Evolutionary conservation across 225 moss, liverwort and hornwort genomes (phyloP).

Genomic region (Polytrichum formosum): DNA sequence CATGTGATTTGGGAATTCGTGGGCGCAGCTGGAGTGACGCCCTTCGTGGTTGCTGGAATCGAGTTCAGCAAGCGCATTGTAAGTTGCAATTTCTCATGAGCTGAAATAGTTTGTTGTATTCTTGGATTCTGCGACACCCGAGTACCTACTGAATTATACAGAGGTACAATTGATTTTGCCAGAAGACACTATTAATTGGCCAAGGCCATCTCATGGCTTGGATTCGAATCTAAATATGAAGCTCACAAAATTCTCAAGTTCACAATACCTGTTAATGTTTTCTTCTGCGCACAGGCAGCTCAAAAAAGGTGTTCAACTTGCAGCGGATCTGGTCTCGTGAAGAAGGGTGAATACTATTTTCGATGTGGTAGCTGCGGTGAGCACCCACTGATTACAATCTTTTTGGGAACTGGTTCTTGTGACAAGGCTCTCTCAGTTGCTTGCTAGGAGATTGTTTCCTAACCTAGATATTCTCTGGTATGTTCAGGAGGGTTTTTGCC

Average conservation of each 20-base stretch:
- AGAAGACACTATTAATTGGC: no score
- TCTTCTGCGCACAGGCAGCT: slow-evolving; percentile 41
- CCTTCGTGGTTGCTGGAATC: slow-evolving; percentile 84
- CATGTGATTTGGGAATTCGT: no score
- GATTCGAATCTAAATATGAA: neutral
- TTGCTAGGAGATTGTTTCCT: neutral
- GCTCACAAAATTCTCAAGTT: no score
- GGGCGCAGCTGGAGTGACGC: slow-evolving; percentile 80
- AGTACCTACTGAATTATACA: no score
- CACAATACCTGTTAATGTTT: no score
- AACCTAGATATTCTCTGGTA: neutral
- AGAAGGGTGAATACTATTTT: slow-evolving; percentile 61
- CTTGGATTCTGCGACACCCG: neutral
- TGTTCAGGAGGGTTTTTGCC: slow-evolving; percentile 13
- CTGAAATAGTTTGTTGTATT: neutral
- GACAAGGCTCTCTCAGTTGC: no score
- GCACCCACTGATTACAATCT: neutral
- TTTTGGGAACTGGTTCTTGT: no score
- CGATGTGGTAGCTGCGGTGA: slow-evolving; percentile 87
- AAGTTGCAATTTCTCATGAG: slow-evolving; percentile 19
- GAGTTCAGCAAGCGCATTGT: slow-evolving; percentile 98
- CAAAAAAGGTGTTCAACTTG: slow-evolving; percentile 76
- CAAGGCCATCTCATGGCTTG: neutral
- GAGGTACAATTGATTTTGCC: no score
- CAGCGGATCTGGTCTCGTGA: slow-evolving; percentile 88